Base-by-base conservation (phyloP, 768 basidiomycete genomes). In the Scleroderma citrinum region DNA sequence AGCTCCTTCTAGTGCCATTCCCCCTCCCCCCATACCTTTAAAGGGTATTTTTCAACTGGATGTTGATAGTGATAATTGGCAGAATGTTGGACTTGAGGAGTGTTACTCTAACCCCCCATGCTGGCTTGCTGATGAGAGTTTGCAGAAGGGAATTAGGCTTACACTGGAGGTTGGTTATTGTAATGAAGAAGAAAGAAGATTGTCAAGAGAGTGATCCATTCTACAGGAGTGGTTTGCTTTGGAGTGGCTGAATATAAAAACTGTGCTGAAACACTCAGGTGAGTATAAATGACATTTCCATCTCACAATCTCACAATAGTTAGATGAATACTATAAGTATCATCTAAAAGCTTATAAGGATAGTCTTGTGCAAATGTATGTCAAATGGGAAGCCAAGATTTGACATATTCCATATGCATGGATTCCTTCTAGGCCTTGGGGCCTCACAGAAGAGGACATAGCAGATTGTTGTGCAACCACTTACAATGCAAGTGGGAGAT, bases 11-110 rank as follows among this genome's bases (percentile, higher is more conserved):
- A 49, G 56, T 30, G 60, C 62, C 4, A n/a, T 58, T 7, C 47
- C 53, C 1, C 69, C 67, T n/a, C 24, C 36, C 11, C 47, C 36
- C 13, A 65, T 70, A 32, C 47, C 56, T 7, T 26, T 16, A 2
- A 39, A 57, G 10, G 51, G 55, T 6, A 40, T 71, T 5, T 71
- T 63, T 43, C 41, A 51, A 1, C 54, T 71, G 3, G 65, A 70
- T 54, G 17, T 38, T 38, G 67, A 69, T 55, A 63, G 67, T 54
- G 53, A 54, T 11, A 66, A 69, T 7, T 71, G 69, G 69, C 59
- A 66, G 39, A 62, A 69, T 41, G 23, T 59, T 48, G 66, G 63
- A 1, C 51, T 70, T n/a, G 57, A 53, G 39, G n/a, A n/a, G n/a
- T n/a, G n/a, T n/a, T n/a, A n/a, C n/a, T n/a, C n/a, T n/a, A n/a